These are phyloP conservation scores for Phytophthora capsici DNA, from an alignment of 352 stramenopile genomes.

Conservation along the genomic window DNA sequence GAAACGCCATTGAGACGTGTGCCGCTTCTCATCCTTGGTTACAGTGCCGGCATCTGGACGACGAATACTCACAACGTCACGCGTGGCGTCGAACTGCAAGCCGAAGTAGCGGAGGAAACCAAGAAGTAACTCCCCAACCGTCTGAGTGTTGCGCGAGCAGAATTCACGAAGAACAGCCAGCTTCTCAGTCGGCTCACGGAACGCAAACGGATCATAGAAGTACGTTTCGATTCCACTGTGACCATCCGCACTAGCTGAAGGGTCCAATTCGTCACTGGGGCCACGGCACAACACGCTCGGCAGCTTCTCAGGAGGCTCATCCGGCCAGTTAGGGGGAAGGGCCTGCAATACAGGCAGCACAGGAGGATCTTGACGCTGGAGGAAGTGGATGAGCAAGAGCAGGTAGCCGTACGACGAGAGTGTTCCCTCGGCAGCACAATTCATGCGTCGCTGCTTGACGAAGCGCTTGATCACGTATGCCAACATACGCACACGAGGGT, in stretches of 20 bases:
- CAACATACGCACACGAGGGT: conserved; percentile 75
- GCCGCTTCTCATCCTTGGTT: conserved; percentile 81
- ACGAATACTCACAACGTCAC: conserved; percentile 72
- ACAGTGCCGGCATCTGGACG: conserved; percentile 59
- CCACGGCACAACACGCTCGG: conserved; percentile 63
- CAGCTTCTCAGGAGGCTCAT: conserved; percentile 38
- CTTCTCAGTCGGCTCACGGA: conserved; percentile 54
- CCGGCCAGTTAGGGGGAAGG: conserved; percentile 62
- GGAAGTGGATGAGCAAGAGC: conserved; percentile 85
- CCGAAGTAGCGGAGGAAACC: conserved; percentile 85
- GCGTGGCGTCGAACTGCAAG: conserved; percentile 70
- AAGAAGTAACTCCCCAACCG: conserved; percentile 69
- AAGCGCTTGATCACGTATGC: conserved; percentile 88
- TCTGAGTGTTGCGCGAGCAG: conserved; percentile 54
- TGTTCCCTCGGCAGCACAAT: conserved; percentile 81
- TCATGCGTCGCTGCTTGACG: conserved; percentile 85
- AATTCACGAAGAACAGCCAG: conserved; percentile 49
- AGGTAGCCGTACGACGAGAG: conserved; percentile 88
- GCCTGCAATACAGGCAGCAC: conserved; percentile 80
- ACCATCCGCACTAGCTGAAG: conserved; percentile 26
- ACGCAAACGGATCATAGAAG: conserved; percentile 82
- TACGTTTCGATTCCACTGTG: conserved; percentile 73
- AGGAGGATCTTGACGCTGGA: conserved; percentile 75
- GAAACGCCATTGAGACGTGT: conserved; percentile 70
- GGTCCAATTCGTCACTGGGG: conserved; percentile 52